Evolutionary conservation across 768 basidiomycete genomes (phyloP).

Genomic region (Phallus indusiatus): DNA sequence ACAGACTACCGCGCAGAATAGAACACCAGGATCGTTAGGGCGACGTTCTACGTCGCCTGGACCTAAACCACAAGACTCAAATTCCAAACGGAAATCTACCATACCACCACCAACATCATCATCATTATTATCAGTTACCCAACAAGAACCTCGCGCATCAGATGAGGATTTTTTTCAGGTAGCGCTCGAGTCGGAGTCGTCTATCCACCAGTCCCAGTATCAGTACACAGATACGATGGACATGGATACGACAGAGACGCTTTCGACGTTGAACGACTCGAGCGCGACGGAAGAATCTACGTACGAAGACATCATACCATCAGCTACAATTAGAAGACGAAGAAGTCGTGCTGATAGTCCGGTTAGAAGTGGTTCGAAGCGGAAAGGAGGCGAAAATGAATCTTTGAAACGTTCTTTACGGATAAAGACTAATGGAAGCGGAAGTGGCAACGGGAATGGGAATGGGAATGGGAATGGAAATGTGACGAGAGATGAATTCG

Average conservation of each 20-base stretch:
- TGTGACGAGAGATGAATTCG: slow-evolving; percentile 3
- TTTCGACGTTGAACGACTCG: slow-evolving; percentile 8
- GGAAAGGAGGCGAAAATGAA: slow-evolving; percentile 1
- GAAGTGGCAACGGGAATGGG: neutral
- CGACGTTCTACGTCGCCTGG: too few species aligned
- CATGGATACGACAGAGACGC: slow-evolving; percentile 8
- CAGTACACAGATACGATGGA: slow-evolving; percentile 4
- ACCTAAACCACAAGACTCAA: too few species aligned
- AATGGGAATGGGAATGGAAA: too few species aligned
- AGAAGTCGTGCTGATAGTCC: neutral
- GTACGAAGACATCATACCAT: neutral
- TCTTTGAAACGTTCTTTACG: slow-evolving; percentile 1
- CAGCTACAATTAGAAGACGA: neutral
- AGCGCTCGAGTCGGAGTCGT: slow-evolving; percentile 8
- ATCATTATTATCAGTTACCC: too few species aligned
- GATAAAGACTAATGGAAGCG: neutral
- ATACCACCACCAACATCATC: neutral
- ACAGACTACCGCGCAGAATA: neutral
- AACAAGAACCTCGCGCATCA: neutral
- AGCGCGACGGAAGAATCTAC: slow-evolving; percentile 8
- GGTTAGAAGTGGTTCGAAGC: neutral
- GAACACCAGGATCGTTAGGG: neutral
- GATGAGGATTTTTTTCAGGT: slow-evolving; percentile 7
- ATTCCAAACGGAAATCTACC: too few species aligned
- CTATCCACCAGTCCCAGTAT: too few species aligned